Percentiles rank a stretch among this genome's conserved stretches.
Conservation (phyloP, 2,329 filamentous ascomycete genomes). For the Epichloe brachyelytri region DNA sequence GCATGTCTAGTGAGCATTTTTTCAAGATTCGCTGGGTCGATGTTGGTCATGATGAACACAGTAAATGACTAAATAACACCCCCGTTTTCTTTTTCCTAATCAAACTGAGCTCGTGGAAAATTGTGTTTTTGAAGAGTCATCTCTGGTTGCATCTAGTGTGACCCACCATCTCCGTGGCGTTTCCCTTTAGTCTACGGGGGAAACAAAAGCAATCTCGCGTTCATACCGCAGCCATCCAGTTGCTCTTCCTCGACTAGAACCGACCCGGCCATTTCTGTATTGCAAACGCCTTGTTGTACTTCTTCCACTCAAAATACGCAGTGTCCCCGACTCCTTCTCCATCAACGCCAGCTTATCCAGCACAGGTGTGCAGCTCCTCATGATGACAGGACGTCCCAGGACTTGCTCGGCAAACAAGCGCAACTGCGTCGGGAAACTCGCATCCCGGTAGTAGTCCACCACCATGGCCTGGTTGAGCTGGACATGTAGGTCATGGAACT, state of each 20-base stretch:
- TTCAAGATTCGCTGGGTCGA: too few species aligned
- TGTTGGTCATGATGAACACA: too few species aligned
- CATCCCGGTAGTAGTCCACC: conserved; percentile 23
- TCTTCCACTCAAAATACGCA: neutral
- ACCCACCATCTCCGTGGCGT: too few species aligned
- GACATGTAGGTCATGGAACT: conserved; percentile 14
- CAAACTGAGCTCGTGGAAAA: too few species aligned
- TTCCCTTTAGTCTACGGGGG: too few species aligned
- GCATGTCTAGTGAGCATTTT: too few species aligned
- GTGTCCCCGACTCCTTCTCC: neutral
- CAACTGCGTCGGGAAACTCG: conserved; percentile 27
- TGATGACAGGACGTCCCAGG: neutral
- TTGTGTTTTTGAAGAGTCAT: too few species aligned
- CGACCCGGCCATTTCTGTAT: neutral
- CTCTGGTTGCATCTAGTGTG: too few species aligned
- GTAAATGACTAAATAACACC: too few species aligned
- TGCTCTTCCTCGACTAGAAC: neutral
- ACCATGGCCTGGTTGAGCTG: conserved; percentile 18
- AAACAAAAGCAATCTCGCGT: too few species aligned
- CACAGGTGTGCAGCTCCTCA: neutral
- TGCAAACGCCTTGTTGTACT: neutral
- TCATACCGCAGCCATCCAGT: too few species aligned
- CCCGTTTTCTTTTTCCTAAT: too few species aligned
- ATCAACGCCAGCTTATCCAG: neutral
- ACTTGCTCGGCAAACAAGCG: conserved; percentile 28